These are phyloP conservation scores for Prototheca wickerhamii DNA, from an alignment of 163 green algal species.

Conservation along the genomic window DNA sequence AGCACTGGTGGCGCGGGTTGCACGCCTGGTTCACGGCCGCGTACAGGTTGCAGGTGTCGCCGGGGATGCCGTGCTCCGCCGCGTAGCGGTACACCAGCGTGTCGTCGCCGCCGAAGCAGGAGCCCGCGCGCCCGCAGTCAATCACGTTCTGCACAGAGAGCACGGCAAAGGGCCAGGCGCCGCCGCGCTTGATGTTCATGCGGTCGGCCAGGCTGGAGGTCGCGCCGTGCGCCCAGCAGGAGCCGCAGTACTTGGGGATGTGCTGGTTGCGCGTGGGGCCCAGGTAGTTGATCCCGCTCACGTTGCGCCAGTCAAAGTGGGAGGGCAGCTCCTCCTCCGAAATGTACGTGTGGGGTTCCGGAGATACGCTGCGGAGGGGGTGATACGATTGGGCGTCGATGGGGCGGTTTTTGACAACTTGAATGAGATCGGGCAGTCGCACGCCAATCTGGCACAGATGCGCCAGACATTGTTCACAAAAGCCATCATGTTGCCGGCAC, in stretches of 20 bases:
- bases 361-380: constrained; percentile 4
- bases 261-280: constrained; percentile 79
- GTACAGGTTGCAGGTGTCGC: constrained; percentile 80
- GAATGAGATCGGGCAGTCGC: not conserved
- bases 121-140: constrained; percentile 53
- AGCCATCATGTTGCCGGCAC: no score
- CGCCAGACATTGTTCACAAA: no score
- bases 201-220: constrained; percentile 63
- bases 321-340: constrained; percentile 32
- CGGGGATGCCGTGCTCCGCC: constrained; percentile 33
- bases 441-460: not conserved
- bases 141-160: constrained; percentile 75
- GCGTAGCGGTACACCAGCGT: constrained; percentile 58
- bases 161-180: constrained; percentile 52
- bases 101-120: constrained; percentile 36
- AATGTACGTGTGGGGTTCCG: constrained; percentile 29
- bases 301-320: constrained; percentile 57
- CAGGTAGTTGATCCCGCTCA: constrained; percentile 67
- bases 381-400: no score
- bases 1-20: constrained; percentile 65
- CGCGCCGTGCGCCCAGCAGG: constrained; percentile 65
- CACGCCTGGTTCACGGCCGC: constrained; percentile 49
- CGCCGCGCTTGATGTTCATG: constrained; percentile 59
- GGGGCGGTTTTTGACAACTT: not conserved
- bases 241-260: constrained; percentile 54